Evolutionary conservation across 2,329 filamentous ascomycete genomes (phyloP).

Genomic region (Aspergillus glaucus): DNA sequence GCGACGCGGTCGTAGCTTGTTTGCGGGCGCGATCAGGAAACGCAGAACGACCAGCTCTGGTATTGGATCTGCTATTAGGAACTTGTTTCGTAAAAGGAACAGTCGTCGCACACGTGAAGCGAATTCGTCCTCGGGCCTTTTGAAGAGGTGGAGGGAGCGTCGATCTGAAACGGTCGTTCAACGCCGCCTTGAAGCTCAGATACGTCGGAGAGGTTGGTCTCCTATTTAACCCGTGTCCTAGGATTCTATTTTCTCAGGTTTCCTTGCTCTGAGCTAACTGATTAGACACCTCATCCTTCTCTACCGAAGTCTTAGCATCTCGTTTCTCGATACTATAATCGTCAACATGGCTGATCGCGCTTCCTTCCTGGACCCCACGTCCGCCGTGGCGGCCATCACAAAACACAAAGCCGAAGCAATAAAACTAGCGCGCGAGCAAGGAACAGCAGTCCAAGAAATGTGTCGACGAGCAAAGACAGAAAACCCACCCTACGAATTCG

Average conservation of each 20-base stretch:
- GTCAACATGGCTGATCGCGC: slow-evolving; percentile 18
- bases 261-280: neutral
- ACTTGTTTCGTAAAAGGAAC: neutral
- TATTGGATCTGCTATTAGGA: neutral
- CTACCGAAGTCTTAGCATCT: neutral
- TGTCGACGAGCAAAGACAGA: slow-evolving; percentile 41
- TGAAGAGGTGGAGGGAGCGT: neutral
- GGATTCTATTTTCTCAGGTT: neutral
- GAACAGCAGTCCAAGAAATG: slow-evolving; percentile 40
- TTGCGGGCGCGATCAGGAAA: neutral
- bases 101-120: neutral
- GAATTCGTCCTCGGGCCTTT: neutral
- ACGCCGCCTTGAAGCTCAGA: neutral
- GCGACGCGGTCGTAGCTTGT: no score
- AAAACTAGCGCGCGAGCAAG: slow-evolving; percentile 41
- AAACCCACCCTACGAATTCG: slow-evolving; percentile 43
- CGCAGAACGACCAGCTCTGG: neutral
- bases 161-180: neutral
- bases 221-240: neutral
- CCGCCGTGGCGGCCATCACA: slow-evolving; percentile 41
- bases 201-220: neutral
- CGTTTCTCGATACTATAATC: neutral
- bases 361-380: slow-evolving; percentile 37
- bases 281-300: neutral
- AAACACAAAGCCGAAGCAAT: slow-evolving; percentile 45